Conservation (phyloP, 2,329 filamentous ascomycete species). For the Colletotrichum viniferum region DNA sequence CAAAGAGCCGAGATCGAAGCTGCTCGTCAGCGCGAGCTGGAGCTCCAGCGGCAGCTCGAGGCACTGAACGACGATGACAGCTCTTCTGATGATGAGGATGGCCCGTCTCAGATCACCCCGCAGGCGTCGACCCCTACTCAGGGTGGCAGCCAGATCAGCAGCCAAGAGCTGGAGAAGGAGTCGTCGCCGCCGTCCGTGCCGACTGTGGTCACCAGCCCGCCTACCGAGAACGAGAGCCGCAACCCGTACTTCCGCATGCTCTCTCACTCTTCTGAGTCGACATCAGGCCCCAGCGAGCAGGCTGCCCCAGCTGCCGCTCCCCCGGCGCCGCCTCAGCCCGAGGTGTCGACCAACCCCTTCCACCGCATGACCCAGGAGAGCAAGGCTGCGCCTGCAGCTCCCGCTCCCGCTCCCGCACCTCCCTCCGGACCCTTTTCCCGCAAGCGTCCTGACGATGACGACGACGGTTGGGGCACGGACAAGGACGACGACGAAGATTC, state of each 20-base stretch:
- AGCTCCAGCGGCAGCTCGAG: constrained; percentile 87
- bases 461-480: constrained; percentile 84
- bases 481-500: constrained; percentile 65
- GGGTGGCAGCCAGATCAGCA: constrained; percentile 54
- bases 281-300: constrained; percentile 46
- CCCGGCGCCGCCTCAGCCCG: constrained; percentile 40
- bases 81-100: constrained; percentile 81
- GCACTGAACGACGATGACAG: constrained; percentile 74
- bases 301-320: constrained; percentile 48
- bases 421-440: constrained; percentile 58
- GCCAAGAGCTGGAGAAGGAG: constrained; percentile 59
- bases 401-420: constrained; percentile 38
- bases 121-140: constrained; percentile 64
- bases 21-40: constrained; percentile 85
- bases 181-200: constrained; percentile 54
- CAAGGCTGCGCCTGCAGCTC: constrained; percentile 41
- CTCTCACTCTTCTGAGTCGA: constrained; percentile 67
- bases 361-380: constrained; percentile 78
- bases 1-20: constrained; percentile 92
- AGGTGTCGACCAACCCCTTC: constrained; percentile 93
- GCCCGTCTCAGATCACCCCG: constrained; percentile 70
- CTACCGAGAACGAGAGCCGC: constrained; percentile 77
- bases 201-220: constrained; percentile 56
- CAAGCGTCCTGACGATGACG: constrained; percentile 65
- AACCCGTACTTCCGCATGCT: constrained; percentile 96